A percentile compares a stretch with the other conserved stretches of the same genome.
Evolutionary conservation across 345 rosid genomes (phyloP).

Genomic region (Gossypium raimondii): DNA sequence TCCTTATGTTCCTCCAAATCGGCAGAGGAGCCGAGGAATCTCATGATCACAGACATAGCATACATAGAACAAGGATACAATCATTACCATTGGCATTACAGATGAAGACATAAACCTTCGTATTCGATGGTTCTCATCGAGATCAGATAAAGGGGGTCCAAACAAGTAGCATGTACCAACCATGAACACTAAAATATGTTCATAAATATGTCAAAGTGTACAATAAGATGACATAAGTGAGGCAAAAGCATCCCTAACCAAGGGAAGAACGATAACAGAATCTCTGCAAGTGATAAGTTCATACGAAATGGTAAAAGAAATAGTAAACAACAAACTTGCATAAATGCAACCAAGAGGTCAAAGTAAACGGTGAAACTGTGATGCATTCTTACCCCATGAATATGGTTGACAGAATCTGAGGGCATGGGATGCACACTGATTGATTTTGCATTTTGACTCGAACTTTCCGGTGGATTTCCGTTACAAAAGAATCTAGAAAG

Average conservation of each 20-base stretch:
- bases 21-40: not conserved
- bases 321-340: not conserved
- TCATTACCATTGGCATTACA: not conserved
- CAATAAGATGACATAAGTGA: not conserved
- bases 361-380: not conserved
- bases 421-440: slow-evolving; percentile 20
- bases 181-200: too few species aligned
- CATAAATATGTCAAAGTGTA: not conserved
- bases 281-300: not conserved
- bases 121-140: not conserved
- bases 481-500: slow-evolving; percentile 42
- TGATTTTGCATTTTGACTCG: slow-evolving; percentile 32
- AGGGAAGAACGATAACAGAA: not conserved
- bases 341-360: not conserved
- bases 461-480: slow-evolving; percentile 33
- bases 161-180: not conserved
- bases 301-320: not conserved
- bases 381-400: slow-evolving; percentile 35
- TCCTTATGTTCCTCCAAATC: not conserved
- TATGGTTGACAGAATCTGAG: slow-evolving; percentile 25
- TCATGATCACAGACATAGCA: not conserved
- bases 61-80: not conserved
- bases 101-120: not conserved
- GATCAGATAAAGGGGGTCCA: not conserved
- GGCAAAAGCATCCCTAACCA: not conserved